phyloP scores from a whole-genome alignment of 2,329 filamentous ascomycete genomes.

The Oidium heveae region DNA sequence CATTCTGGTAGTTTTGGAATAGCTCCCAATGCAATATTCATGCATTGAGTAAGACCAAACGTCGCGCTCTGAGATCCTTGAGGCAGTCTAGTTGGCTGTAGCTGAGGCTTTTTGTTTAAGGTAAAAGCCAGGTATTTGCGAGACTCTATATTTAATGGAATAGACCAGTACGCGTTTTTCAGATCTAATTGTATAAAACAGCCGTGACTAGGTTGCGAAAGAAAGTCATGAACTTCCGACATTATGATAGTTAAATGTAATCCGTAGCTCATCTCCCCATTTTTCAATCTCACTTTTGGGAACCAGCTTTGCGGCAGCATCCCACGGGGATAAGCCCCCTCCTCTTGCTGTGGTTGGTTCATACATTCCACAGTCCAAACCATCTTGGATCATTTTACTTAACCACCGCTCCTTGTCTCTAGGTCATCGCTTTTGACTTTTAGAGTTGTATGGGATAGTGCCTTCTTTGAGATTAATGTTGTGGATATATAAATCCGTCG shows the following conservation, averaged over 20 bases:
- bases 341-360: neutral
- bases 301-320: neutral
- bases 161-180: slow-evolving; percentile 1
- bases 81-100: neutral
- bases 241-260: no score
- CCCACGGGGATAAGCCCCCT: neutral
- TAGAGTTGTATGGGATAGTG: neutral
- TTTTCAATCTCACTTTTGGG: neutral
- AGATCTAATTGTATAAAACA: neutral
- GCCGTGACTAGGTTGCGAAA: neutral
- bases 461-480: neutral
- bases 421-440: neutral
- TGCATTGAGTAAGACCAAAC: neutral
- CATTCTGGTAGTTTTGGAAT: neutral
- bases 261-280: neutral
- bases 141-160: neutral
- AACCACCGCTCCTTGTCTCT: neutral
- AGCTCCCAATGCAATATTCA: neutral
- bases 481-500: neutral
- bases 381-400: neutral
- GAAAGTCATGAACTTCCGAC: neutral
- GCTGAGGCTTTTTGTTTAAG: neutral
- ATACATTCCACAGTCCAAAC: neutral
- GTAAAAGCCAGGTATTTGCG: neutral
- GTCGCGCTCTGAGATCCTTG: neutral